Evolutionary conservation across 2,329 filamentous ascomycete genomes (phyloP), one percentile per base, ranked within the genome.

Genomic region (Arthrobotrys sinensis): DNA sequence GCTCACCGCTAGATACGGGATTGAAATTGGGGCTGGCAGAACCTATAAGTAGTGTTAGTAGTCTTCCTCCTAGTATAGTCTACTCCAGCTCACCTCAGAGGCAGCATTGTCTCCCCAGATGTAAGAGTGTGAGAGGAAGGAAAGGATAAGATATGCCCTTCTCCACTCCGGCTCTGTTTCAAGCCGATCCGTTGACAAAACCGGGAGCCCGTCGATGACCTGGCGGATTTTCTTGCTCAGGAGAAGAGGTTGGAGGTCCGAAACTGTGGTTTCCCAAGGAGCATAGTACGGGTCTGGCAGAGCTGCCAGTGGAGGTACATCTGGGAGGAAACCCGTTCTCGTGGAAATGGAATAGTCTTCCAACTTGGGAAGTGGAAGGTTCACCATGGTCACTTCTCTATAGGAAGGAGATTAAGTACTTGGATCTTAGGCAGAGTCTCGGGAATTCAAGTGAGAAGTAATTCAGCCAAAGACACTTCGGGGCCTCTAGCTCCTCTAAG

Each of bases 251-350:
- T 97, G 96, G 34, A 99, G 88, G 83, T 97, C 97, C 81, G 91
- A 89, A 38, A 91, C 89, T 62, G 97, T 88, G 53, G 91, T 89
- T 85, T 99, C 96, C 96, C 96, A 99, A 83, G 93, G 93, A 84
- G 92, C 91, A 85, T 98, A 99, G 86, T 97, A 98, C 1, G 92
- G 89, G 83, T 97, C 92, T 8, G 94, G 92, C 12, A 99, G 90
- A 69, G 89, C 87, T 79, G 93, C 90, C 80, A 98, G 87, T 48
- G 96, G 96, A 40, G 92, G 86, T 80, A 93, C 90, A 79, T 92
- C 87, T 1, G 96, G 94, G 67, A 99, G 89, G 86, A 99, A 99
- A 82, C 96, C 96, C 85, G 93, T 90, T 72, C 90, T 87, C 79
- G 89, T 86, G 80, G 92, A 93, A 84, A 94, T 89, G 85, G 92